Percentiles rank a stretch among this genome's conserved stretches.
Evolutionary conservation across 306 rosid genomes (phyloP).

Genomic region (Prinsepia uniflora): DNA sequence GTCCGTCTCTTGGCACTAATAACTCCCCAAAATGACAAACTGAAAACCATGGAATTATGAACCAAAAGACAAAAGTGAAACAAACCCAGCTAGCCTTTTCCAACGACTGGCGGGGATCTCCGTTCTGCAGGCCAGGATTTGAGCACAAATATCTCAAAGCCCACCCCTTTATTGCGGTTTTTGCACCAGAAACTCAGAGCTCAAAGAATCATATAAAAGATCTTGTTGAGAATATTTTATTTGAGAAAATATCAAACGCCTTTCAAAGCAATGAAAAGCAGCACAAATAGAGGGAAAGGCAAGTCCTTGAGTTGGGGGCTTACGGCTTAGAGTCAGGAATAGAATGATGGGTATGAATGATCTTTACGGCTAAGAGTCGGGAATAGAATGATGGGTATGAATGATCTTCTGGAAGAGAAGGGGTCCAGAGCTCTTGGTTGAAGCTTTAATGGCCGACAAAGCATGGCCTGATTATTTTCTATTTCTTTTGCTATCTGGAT

Average conservation of each 20-base stretch:
- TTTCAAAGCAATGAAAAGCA: conserved; percentile 7
- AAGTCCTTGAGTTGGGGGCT: not conserved
- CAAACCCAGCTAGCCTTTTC: conserved; percentile 36
- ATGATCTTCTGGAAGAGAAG: conserved; percentile 23
- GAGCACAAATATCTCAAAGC: conserved; percentile 28
- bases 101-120: conserved; percentile 51
- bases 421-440: conserved; percentile 28
- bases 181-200: conserved; percentile 17
- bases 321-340: conserved; percentile 14
- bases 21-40: conserved; percentile 35
- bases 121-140: conserved; percentile 39
- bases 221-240: conserved; percentile 24
- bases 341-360: conserved; percentile 32
- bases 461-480: conserved; percentile 50
- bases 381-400: not conserved
- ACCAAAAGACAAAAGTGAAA: conserved; percentile 31
- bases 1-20: conserved; percentile 43
- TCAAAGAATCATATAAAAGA: conserved; percentile 27
- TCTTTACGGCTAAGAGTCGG: too few species aligned
- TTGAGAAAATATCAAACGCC: not conserved
- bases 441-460: conserved; percentile 74
- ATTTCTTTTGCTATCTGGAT: conserved; percentile 21
- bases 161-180: conserved; percentile 6
- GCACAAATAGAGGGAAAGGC: conserved; percentile 1
- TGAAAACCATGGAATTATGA: conserved; percentile 39